Evolutionary conservation across 305 asterid species (phyloP), one percentile per base, ranked within the genome.

Genomic region (Solanum hybrid): DNA sequence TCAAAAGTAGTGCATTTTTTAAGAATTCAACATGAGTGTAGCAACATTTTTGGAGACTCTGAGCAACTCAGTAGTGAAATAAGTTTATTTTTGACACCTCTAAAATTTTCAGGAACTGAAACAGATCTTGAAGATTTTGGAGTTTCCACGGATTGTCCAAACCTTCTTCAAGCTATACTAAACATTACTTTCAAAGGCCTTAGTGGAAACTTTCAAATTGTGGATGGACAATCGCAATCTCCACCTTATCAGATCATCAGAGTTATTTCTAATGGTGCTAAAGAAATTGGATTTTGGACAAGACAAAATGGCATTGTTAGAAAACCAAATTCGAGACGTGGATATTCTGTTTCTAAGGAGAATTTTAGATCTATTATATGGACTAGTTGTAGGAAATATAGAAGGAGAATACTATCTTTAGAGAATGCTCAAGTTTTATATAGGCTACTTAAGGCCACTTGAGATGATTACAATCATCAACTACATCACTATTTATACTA

Each of bases 281-380:
- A 90, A 32, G 91, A 15, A 32, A 73, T 96, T 7, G 98, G 96
- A 32, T 32, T 32, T 32, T 95, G 97, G 97, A 93, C 94, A 24
- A 24, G 26, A 41, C 72, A 89, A 41, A 86, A 68, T 31, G 93
- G 92, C 17, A 88, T 92, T 34, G 27, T 72, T 27, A 90, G 89
- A 33, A 89, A 85, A 45, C 36, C 77, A 90, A 92, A 15, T 68
- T 89, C 27, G 32, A 57, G 24, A 76, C 12, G 7, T 7, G 9
- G 3, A 29, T 65, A 91, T 57, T 79, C 94, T 37, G 78, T 89
- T 32, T 39, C 91, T 36, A 91, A 86, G 39, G 45, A 90, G 81
- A 88, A 79, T 1, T 82, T 93, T 57, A 93, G 92, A 65, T 85
- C 36, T 33, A 33, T 33, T 33, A 33, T 33, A 33, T 33, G 36